Evolutionary conservation across 2,329 filamentous ascomycete genomes (phyloP), one percentile per base, ranked within the genome.

Genomic region (Harringtonia aguacate): DNA sequence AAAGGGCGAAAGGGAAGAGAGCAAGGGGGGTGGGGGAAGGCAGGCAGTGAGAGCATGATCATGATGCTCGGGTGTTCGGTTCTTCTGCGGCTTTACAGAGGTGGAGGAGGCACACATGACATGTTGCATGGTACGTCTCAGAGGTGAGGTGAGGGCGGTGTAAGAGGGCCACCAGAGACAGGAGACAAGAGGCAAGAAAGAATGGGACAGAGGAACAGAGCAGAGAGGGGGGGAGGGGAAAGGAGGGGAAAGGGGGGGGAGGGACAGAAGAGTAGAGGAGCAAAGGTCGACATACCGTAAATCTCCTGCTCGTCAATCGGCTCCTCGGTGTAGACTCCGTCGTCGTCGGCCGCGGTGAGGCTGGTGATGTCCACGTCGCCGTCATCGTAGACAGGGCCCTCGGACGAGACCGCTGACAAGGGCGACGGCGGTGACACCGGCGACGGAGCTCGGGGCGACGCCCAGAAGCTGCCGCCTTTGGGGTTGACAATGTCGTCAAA

Each of bases 281-380:
- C 14, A 18, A 21, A 9, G 12, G 10, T 6, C n/a, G 18, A 29
- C 68, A 50, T 67, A 92, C 87, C 88, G 60, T 90, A 98, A 35
- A 98, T 90, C 64, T 98, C 92, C 62, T 95, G 92, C 61, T 94
- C 86, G 59, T 98, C 92, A 53, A 98, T 95, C 46, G 85, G 84
- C 55, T 97, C 89, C 30, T 80, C 71, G 2, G 70, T 67, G 39
- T 78, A 72, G 46, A 81, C 77, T 46, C 79, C 76, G 41, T 77
- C 67, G 40, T 61, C 67, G 39, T 63, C 62, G 4, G 57, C 56
- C 9, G 31, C 39, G 20, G 46, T 46, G 4, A 43, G 21, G 12
- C 49, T 46, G 28, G 38, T 50, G n/a, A n/a, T n/a, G 18, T 53
- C 59, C 21, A 58, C 42, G 3, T 39, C 41, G 8, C 55, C 55